phyloP scores from a whole-genome alignment of 257 asterid genomes.

The Echites panduratus region DNA sequence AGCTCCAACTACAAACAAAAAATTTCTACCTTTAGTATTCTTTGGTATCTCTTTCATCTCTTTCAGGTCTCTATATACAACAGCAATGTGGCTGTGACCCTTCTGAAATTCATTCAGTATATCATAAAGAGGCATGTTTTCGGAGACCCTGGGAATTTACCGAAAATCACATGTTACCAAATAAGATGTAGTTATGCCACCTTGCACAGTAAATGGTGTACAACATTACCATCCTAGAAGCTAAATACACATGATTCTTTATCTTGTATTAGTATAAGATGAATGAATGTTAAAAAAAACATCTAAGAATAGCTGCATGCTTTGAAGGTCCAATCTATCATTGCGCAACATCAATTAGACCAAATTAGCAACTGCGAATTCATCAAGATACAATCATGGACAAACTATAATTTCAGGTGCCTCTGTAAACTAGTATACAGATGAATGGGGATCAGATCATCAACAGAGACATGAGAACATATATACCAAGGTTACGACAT shows the following conservation, averaged over 20 bases:
- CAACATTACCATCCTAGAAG: not conserved
- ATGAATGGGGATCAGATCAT: not conserved
- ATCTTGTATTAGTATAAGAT: not conserved
- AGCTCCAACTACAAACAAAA: not conserved
- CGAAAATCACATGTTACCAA: constrained; percentile 13
- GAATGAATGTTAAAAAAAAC: not conserved
- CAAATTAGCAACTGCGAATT: not conserved
- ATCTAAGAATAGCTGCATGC: not conserved
- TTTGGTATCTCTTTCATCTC: constrained; percentile 49
- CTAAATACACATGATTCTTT: not conserved
- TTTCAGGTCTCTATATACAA: constrained; percentile 66
- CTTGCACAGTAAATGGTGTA: too few species aligned
- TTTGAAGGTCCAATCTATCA: not conserved
- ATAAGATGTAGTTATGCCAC: not conserved
- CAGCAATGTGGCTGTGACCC: constrained; percentile 99
- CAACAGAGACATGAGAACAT: not conserved
- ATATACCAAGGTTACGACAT: not conserved
- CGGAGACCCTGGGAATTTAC: constrained; percentile 64
- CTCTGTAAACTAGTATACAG: not conserved
- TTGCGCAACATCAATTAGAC: not conserved
- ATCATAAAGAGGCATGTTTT: constrained; percentile 93
- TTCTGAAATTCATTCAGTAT: constrained; percentile 93
- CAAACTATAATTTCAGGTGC: not conserved
- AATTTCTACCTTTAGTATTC: constrained; percentile 49
- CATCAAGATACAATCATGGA: not conserved